These are phyloP conservation scores for Pyrenophora teres DNA, from an alignment of 2,329 filamentous ascomycete species.

Conservation along the genomic window DNA sequence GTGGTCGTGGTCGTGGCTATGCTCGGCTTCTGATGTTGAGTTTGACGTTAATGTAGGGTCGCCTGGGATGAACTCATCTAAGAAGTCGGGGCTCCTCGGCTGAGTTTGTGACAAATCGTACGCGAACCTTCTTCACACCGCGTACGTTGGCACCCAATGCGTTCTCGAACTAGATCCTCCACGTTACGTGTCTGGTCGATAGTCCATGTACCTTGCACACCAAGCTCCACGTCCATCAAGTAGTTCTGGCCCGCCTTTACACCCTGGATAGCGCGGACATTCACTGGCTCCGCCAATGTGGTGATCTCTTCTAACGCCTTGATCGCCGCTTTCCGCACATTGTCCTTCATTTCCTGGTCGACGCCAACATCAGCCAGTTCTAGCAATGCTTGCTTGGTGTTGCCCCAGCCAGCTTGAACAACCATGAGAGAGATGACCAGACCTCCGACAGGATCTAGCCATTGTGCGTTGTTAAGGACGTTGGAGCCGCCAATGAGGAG, in stretches of 20 bases:
- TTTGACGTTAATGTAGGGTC: conserved; percentile 36
- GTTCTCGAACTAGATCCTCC: conserved; percentile 74
- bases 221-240: conserved; percentile 85
- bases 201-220: conserved; percentile 76
- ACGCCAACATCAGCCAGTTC: conserved; percentile 92
- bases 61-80: conserved; percentile 67
- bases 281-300: conserved; percentile 61
- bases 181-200: conserved; percentile 71
- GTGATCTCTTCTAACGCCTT: conserved; percentile 48
- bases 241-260: conserved; percentile 98
- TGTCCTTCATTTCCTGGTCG: conserved; percentile 78
- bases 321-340: conserved; percentile 67
- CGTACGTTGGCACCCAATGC: conserved; percentile 78
- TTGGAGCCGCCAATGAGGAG: conserved; percentile 89
- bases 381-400: conserved; percentile 79
- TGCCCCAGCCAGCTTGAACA: conserved; percentile 84
- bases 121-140: conserved; percentile 79
- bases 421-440: conserved; percentile 93
- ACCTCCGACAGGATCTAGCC: conserved; percentile 93
- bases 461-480: conserved; percentile 79
- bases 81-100: conserved; percentile 60
- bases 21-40: conserved; percentile 38
- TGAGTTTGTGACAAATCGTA: conserved; percentile 79
- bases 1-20: conserved; percentile 36
- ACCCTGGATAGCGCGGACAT: conserved; percentile 79